Base-by-base conservation (phyloP, 768 basidiomycete species). In the Hericium rajendrae region DNA sequence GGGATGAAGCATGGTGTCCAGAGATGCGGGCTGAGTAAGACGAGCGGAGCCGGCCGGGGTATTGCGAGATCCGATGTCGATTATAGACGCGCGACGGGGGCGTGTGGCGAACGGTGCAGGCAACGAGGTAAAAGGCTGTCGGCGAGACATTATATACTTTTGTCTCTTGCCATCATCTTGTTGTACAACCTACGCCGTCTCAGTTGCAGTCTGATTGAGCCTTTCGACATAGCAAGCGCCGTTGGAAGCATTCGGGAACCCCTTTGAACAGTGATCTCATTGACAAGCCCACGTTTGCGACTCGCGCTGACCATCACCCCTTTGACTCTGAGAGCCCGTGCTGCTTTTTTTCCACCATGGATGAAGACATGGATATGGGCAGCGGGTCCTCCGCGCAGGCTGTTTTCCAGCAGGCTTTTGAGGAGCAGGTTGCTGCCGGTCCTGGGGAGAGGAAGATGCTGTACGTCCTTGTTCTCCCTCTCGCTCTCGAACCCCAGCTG, bases 321-420 rank as follows among this genome's bases (percentile, higher is more conserved):
- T 18, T 20, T 46, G 43, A 18, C 15, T 18, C 20, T 46, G 43
- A 18, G 43, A 46, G 48, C 53, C 46, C 16, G 39, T 37, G 41
- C 48, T 51, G 32, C 32, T 32, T 58, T 61, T 51, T 48, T 56
- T 57, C 65, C 65, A 72, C 52, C 71, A 91, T 91, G 88, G 88
- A 91, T 72, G 78, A 84, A 76, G 85, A 89, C 72, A 88, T 91
- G 85, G 82, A 81, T 51, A 82, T 84, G 70, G 82, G 81, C 59
- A 52, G 65, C 37, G 73, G 66, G 39, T 57, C 61, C 63, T 56
- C 73, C 41, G 69, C 70, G 57, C 40, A 73, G 51, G 69, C 72
- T 8, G 56, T 57, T 37, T 55, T 71, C 37, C 70, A 73, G 41
- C 71, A 68, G 39, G 71, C 68, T 28, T 71, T 66, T 60, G 70